Conservation (phyloP, 2,329 filamentous ascomycete genomes). For the Paraconiothyrium sp. region DNA sequence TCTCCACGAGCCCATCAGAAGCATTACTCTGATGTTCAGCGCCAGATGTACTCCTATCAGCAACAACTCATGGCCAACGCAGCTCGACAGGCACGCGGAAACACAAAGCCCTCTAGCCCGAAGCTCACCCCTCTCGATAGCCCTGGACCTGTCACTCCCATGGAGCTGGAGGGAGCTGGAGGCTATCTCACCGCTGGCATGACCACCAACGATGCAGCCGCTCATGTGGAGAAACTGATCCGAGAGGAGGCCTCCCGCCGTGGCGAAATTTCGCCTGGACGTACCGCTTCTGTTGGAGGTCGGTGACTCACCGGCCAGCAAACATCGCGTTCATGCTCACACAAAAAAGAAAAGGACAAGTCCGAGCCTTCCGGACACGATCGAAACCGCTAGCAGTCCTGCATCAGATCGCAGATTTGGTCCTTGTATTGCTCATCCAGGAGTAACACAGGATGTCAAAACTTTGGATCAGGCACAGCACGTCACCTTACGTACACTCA, state of each 20-base stretch:
- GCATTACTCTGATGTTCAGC: slow-evolving; percentile 59
- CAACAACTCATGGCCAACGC: slow-evolving; percentile 53
- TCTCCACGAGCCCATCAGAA: slow-evolving; percentile 55
- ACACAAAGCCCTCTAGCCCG: slow-evolving; percentile 57
- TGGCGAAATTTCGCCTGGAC: slow-evolving; percentile 45
- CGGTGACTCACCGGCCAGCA: slow-evolving; percentile 39
- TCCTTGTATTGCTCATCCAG: background rate
- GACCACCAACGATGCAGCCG: slow-evolving; percentile 47
- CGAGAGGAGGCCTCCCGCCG: slow-evolving; percentile 54
- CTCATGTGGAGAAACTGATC: slow-evolving; percentile 59
- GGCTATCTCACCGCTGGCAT: slow-evolving; percentile 59
- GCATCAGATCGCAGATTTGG: background rate
- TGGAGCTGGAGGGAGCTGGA: slow-evolving; percentile 58
- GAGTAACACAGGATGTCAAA: background rate
- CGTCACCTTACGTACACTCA: slow-evolving; percentile 24
- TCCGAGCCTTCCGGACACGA: background rate
- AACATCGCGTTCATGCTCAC: slow-evolving; percentile 14
- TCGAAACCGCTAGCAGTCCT: background rate
- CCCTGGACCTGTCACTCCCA: slow-evolving; percentile 63
- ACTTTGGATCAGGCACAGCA: background rate
- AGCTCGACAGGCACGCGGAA: slow-evolving; percentile 33
- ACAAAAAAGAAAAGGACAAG: slow-evolving; percentile 15
- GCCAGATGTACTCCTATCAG: slow-evolving; percentile 60
- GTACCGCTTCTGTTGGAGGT: slow-evolving; percentile 40
- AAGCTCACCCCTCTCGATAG: slow-evolving; percentile 60